Conservation (phyloP, 192 early-diverging fungal genomes). For the Rhizophagus prolifer region DNA sequence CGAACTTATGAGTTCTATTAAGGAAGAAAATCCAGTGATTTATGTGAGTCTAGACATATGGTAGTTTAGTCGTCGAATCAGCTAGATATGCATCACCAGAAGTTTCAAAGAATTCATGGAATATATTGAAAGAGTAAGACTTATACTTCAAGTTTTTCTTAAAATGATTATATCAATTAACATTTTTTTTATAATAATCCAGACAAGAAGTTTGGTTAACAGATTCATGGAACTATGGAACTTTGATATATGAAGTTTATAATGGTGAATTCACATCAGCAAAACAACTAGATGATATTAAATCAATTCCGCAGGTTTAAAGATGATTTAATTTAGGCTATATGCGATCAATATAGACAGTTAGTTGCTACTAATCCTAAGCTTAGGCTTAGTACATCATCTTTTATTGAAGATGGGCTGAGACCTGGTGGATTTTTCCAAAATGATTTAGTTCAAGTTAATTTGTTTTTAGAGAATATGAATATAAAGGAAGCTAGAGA, state of each 20-base stretch:
- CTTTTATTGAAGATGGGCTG: conserved; percentile 69
- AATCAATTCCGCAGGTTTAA: conserved; percentile 56
- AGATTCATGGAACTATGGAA: conserved; percentile 83
- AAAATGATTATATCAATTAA: not conserved
- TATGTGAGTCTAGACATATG: conserved; percentile 61
- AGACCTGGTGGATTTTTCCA: conserved; percentile 71
- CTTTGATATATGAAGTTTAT: conserved; percentile 79
- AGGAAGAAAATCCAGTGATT: conserved; percentile 67
- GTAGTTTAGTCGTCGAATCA: conserved; percentile 61
- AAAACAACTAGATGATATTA: conserved; percentile 49
- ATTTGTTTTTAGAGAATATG: conserved; percentile 88
- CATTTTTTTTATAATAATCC: not conserved
- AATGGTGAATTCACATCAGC: conserved; percentile 59
- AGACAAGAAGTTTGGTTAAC: conserved; percentile 53
- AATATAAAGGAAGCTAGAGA: conserved; percentile 87
- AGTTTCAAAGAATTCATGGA: conserved; percentile 61
- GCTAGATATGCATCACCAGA: conserved; percentile 75
- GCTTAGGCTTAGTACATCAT: conserved; percentile 59
- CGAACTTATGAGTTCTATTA: conserved; percentile 71
- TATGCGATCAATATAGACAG: conserved; percentile 60
- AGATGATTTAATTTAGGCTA: conserved; percentile 21
- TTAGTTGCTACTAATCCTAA: conserved; percentile 63
- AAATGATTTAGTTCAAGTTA: conserved; percentile 79
- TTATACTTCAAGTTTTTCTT: not conserved
- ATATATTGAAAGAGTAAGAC: conserved; percentile 57